Conservation (phyloP, 2,329 filamentous ascomycete species). For the Beauveria sp. region DNA sequence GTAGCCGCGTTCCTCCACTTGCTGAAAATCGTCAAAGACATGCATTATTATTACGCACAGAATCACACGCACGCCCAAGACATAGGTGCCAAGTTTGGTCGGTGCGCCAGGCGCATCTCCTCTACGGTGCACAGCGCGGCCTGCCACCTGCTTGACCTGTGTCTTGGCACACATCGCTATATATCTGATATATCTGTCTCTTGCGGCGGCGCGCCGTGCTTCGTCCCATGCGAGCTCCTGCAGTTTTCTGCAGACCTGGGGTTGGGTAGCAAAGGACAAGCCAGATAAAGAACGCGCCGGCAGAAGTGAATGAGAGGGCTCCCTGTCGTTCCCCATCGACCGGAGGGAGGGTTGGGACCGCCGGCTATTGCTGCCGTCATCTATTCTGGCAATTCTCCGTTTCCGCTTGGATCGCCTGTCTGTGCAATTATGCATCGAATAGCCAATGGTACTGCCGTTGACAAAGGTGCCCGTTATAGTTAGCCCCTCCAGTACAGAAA, state of each 20-base stretch:
- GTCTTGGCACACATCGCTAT: too few species aligned
- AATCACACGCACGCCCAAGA: not conserved
- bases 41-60: not conserved
- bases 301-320: not conserved
- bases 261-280: not conserved
- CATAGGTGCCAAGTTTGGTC: not conserved
- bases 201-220: not conserved
- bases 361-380: too few species aligned
- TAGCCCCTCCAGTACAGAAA: not conserved
- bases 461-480: not conserved
- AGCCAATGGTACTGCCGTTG: not conserved
- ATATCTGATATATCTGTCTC: not conserved
- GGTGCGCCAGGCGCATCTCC: constrained; percentile 3
- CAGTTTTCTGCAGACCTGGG: not conserved
- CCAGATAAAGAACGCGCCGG: not conserved
- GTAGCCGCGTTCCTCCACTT: not conserved
- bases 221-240: not conserved
- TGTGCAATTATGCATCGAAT: not conserved
- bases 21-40: not conserved
- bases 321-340: too few species aligned
- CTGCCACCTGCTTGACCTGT: too few species aligned
- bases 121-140: not conserved
- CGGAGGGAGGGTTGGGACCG: too few species aligned
- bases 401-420: not conserved
- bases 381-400: too few species aligned